Base-by-base conservation (phyloP, 495 filamentous ascomycete genomes). In the Astrothelium subdiscretum region DNA sequence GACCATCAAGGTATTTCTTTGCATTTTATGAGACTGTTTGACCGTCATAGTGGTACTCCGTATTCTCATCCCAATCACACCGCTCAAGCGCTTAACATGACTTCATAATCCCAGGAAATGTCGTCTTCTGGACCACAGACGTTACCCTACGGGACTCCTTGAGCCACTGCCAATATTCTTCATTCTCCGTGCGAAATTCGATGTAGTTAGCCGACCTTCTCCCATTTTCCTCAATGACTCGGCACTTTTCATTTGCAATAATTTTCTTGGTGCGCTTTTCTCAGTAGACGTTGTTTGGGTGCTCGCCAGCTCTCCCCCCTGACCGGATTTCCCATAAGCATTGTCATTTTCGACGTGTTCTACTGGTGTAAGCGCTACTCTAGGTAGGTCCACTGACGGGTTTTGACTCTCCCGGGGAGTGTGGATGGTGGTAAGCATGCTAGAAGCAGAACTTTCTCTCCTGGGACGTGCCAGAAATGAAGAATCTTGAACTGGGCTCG, bases 401-500 rank as follows among this genome's bases (percentile, higher is more conserved):
- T 11, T 29, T 54, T 54, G n/a, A 20, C 4, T 54, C 5, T 29
- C 29, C 48, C 4, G 4, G 24, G 1, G 12, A 54, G 20, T 29
- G 24, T 57, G 52, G 13, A 65, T 63, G 10, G 58, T 48, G 11
- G 67, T 66, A n/a, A 62, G 44, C 13, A 67, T 43, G 59, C 68
- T 65, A 29, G 67, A 63, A 59, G 66, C 20, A 6, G 67, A 69
- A 32, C 40, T 59, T 12, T 69, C 65, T 32, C 67, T 57, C 31
- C 67, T 31, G n/a, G 65, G 65, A 20, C 63, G 61, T 15, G 62
- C 67, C 3, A 63, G 31, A 2, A 57, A 63, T 18, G 20, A 8
- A 29, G 24, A 32, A 26, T 64, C 51, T 31, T 69, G 62, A 5
- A 69, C 59, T 11, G 73, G 73, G 35, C 66, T 72, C 2, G 73